phyloP scores from a whole-genome alignment of 75 land plant species.

The Chamaecyparis obtusa region DNA sequence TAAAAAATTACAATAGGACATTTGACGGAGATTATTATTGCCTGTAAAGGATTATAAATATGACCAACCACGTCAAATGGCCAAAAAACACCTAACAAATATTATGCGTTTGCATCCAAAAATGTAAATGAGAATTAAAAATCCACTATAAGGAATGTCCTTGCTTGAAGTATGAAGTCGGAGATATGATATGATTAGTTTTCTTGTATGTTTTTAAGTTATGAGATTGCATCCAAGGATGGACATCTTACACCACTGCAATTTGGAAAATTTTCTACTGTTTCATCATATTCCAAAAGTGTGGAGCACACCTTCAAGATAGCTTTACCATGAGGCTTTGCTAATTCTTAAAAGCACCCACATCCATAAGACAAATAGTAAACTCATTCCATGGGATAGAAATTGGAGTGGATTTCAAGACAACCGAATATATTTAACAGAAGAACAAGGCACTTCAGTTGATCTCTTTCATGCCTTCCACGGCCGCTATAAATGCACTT shows the following conservation, averaged over 20 bases:
- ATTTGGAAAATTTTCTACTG: neutral
- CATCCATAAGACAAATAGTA: neutral
- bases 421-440: neutral
- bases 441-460: neutral
- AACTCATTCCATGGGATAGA: neutral
- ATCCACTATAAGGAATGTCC: neutral
- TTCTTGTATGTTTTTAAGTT: neutral
- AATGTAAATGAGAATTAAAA: neutral
- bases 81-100: neutral
- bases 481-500: neutral
- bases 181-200: neutral
- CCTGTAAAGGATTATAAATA: neutral
- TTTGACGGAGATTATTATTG: neutral
- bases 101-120: neutral
- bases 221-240: neutral
- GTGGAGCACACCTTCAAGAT: neutral
- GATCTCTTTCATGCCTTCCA: neutral
- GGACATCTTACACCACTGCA: slow-evolving; percentile 3
- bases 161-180: neutral
- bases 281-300: neutral
- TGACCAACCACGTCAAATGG: neutral
- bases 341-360: neutral
- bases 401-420: neutral
- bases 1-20: no score
- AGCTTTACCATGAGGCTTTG: neutral